These are phyloP conservation scores for Phytophthora fragariae DNA, from an alignment of 352 stramenopile genomes.

Conservation along the genomic window DNA sequence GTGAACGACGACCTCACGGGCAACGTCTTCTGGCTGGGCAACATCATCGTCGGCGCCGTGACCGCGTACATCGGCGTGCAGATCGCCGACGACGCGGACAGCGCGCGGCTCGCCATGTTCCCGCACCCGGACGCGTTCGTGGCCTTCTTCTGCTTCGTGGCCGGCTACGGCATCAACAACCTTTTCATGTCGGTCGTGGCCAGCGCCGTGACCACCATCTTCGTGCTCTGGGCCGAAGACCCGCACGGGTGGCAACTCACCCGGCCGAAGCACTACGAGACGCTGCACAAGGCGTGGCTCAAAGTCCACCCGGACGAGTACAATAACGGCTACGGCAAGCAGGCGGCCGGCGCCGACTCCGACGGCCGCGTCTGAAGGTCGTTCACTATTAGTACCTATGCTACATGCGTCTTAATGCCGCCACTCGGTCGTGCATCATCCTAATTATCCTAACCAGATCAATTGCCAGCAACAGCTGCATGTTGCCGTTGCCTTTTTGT, in stretches of 20 bases:
- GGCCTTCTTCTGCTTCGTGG: slow-evolving; percentile 74
- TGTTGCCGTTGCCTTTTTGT: neutral
- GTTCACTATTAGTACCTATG: neutral
- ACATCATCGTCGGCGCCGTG: slow-evolving; percentile 73
- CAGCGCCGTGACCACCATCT: slow-evolving; percentile 83
- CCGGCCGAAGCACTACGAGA: slow-evolving; percentile 73
- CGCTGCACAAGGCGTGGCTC: slow-evolving; percentile 78
- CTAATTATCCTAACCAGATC: neutral
- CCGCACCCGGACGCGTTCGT: slow-evolving; percentile 71
- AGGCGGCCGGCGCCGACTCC: slow-evolving; percentile 29
- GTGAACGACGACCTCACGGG: slow-evolving; percentile 90
- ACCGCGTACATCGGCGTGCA: slow-evolving; percentile 73
- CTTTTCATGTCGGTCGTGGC: slow-evolving; percentile 77
- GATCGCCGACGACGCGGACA: slow-evolving; percentile 61
- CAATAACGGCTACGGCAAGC: slow-evolving; percentile 84
- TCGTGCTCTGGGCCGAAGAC: slow-evolving; percentile 88
- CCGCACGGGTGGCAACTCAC: slow-evolving; percentile 79
- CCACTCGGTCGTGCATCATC: neutral
- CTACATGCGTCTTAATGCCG: neutral
- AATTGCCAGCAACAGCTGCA: neutral
- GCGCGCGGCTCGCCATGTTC: slow-evolving; percentile 65
- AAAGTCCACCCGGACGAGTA: slow-evolving; percentile 88
- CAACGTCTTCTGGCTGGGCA: slow-evolving; percentile 87
- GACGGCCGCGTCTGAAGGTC: slow-evolving; percentile 22
- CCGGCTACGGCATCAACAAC: slow-evolving; percentile 79